A percentile compares a stretch with the other conserved stretches of the same genome.
Evolutionary conservation across 1,139 yeast genomes (phyloP).

Genomic region (Hemisphaericaspora xylanilytica): DNA sequence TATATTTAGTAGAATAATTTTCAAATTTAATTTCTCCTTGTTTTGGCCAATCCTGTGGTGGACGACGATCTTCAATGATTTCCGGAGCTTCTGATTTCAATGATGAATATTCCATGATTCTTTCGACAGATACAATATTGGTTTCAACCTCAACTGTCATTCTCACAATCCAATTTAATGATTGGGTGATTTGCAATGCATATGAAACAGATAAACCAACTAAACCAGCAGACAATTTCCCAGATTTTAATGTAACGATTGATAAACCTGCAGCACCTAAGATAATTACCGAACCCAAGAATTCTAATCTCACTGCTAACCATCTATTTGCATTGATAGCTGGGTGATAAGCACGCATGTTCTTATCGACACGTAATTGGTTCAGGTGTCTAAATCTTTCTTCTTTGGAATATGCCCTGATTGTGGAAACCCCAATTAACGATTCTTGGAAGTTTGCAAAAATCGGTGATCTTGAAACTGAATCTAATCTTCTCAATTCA

Average conservation of each 20-base stretch:
- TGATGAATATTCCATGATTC: conserved; percentile 81
- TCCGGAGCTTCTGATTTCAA: conserved; percentile 82
- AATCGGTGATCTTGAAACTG: conserved; percentile 89
- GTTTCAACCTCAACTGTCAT: conserved; percentile 98
- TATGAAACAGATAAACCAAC: conserved; percentile 93
- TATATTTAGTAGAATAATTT: conserved; percentile 78
- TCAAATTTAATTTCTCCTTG: conserved; percentile 70
- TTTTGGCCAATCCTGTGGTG: conserved; percentile 73
- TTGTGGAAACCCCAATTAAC: conserved; percentile 82
- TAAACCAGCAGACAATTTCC: conserved; percentile 78
- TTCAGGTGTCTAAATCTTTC: conserved; percentile 71
- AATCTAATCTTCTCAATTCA: conserved; percentile 91
- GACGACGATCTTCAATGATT: conserved; percentile 66
- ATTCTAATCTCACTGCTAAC: conserved; percentile 92
- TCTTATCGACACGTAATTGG: conserved; percentile 74
- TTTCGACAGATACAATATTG: conserved; percentile 93
- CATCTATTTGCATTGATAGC: conserved; percentile 94
- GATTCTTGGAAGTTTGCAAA: conserved; percentile 98
- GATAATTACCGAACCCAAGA: conserved; percentile 83
- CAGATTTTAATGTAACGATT: conserved; percentile 63
- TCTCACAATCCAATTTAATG: conserved; percentile 95
- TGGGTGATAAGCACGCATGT: conserved; percentile 91
- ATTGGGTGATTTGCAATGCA: conserved; percentile 87
- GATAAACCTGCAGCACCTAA: conserved; percentile 82
- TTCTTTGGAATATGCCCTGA: conserved; percentile 83